These are phyloP conservation scores for Pleurotus tuoliensis DNA, from an alignment of 768 basidiomycete species.

Conservation along the genomic window DNA sequence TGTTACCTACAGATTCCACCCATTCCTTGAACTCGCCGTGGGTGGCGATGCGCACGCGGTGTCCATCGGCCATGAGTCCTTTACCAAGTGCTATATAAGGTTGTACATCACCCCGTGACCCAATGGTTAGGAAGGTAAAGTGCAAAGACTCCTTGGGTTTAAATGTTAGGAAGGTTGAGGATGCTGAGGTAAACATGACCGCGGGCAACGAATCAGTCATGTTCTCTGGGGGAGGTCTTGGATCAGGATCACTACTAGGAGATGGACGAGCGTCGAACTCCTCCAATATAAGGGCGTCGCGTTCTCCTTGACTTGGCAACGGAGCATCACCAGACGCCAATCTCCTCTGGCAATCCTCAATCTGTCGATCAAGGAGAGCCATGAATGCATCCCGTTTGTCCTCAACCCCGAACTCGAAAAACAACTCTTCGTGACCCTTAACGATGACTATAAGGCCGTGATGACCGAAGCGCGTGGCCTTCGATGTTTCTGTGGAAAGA, in stretches of 20 bases:
- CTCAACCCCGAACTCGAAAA: conserved; percentile 87
- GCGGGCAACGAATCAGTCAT: conserved; percentile 74
- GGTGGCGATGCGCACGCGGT: conserved; percentile 86
- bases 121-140: conserved; percentile 95
- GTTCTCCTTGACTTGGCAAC: conserved; percentile 48
- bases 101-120: conserved; percentile 95
- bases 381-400: conserved; percentile 81
- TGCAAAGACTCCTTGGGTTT: conserved; percentile 82
- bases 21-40: conserved; percentile 94
- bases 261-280: conserved; percentile 65
- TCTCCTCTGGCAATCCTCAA: conserved; percentile 65
- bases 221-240: conserved; percentile 45
- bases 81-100: conserved; percentile 96
- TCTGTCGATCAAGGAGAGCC: conserved; percentile 68
- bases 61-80: conserved; percentile 86
- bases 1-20: conserved; percentile 80
- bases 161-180: conserved; percentile 95
- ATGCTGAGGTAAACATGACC: conserved; percentile 96
- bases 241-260: conserved; percentile 34
- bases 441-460: conserved; percentile 87
- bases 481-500: conserved; percentile 76
- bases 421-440: conserved; percentile 95
- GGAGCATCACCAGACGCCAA: conserved; percentile 39
- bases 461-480: conserved; percentile 86
- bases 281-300: conserved; percentile 77